phyloP scores from a whole-genome alignment of 768 basidiomycete species.

The Xanthoconium purpureum region DNA sequence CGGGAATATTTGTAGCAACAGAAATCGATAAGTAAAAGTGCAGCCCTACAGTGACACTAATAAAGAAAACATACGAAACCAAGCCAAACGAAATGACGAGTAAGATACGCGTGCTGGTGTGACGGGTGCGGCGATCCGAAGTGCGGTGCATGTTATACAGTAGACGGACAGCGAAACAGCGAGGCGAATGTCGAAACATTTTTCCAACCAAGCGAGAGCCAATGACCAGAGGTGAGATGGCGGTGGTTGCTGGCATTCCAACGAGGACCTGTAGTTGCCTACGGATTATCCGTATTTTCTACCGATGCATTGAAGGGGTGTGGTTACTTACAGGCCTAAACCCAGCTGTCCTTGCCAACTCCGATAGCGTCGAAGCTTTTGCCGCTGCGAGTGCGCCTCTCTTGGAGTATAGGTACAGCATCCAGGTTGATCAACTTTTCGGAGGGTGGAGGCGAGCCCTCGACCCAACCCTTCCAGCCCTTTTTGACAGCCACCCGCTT shows the following conservation, averaged over 20 bases:
- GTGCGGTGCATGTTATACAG: slow-evolving; percentile 26
- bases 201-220: slow-evolving; percentile 10
- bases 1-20: slow-evolving; percentile 33
- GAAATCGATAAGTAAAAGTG: slow-evolving; percentile 27
- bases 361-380: slow-evolving; percentile 83
- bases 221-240: background rate
- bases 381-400: slow-evolving; percentile 77
- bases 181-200: slow-evolving; percentile 10
- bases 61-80: slow-evolving; percentile 26
- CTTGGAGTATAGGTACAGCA: slow-evolving; percentile 62
- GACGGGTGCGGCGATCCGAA: slow-evolving; percentile 17
- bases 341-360: slow-evolving; percentile 75
- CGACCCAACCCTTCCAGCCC: slow-evolving; percentile 91
- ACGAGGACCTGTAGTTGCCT: slow-evolving; percentile 1
- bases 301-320: slow-evolving; percentile 43
- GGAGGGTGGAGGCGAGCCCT: slow-evolving; percentile 78
- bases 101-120: slow-evolving; percentile 20
- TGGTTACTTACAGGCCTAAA: slow-evolving; percentile 48
- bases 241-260: background rate
- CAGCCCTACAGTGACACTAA: slow-evolving; percentile 24
- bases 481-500: slow-evolving; percentile 65
- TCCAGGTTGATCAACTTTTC: slow-evolving; percentile 82
- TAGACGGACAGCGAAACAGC: slow-evolving; percentile 18
- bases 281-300: slow-evolving; percentile 40
- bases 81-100: slow-evolving; percentile 15